A percentile compares a stretch with the other conserved stretches of the same genome.
Evolutionary conservation across 495 filamentous ascomycete genomes (phyloP).

Genomic region (Daldinia loculata): DNA sequence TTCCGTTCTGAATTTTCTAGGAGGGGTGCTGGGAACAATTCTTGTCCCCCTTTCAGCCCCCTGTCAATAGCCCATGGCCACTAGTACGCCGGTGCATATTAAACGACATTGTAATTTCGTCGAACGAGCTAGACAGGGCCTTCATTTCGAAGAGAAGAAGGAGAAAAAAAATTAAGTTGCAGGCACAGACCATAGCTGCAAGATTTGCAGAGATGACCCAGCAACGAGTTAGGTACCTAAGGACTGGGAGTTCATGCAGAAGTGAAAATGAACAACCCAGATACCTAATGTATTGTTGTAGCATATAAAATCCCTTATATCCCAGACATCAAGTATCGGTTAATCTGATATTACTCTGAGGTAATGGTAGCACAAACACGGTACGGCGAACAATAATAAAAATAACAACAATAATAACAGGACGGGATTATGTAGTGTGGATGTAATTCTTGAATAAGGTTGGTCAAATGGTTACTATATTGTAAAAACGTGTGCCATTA

Average conservation of each 20-base stretch:
- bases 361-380: neutral
- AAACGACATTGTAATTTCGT: conserved; percentile 47
- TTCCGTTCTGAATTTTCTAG: conserved; percentile 20
- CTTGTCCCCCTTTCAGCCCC: conserved; percentile 22
- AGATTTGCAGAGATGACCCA: conserved; percentile 41
- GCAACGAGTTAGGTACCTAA: conserved; percentile 40
- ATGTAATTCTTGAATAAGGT: neutral
- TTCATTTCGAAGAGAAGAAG: conserved; percentile 34
- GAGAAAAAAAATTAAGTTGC: conserved; percentile 35
- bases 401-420: neutral
- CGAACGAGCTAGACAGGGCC: conserved; percentile 42
- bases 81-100: conserved; percentile 41
- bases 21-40: conserved; percentile 18
- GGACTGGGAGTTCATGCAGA: conserved; percentile 38
- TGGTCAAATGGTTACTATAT: neutral
- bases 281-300: conserved; percentile 17
- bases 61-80: conserved; percentile 39
- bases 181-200: conserved; percentile 42
- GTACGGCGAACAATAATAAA: neutral
- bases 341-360: neutral
- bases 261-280: conserved; percentile 18
- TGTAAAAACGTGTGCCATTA: neutral
- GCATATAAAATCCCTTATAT: conserved; percentile 4
- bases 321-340: neutral
- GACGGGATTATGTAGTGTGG: neutral